A percentile compares a stretch with the other conserved stretches of the same genome.
These are phyloP conservation scores for Auricularia sp. DNA, from an alignment of 768 basidiomycete genomes.

Conservation along the genomic window DNA sequence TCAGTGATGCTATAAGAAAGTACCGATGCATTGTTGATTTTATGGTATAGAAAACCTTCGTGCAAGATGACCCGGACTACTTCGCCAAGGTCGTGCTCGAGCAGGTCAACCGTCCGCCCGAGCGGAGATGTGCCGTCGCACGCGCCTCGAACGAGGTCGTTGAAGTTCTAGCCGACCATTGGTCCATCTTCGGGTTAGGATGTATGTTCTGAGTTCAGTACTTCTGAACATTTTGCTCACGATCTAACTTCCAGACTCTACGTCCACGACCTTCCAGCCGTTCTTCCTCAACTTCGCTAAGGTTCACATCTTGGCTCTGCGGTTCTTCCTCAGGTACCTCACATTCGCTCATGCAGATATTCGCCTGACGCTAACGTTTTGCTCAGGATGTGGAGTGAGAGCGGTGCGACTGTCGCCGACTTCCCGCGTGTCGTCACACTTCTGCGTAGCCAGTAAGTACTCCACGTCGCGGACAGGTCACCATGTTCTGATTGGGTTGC, in stretches of 20 bases:
- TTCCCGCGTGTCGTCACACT: conserved; percentile 70
- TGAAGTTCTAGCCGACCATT: conserved; percentile 73
- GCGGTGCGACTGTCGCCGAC: conserved; percentile 64
- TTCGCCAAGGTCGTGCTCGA: conserved; percentile 74
- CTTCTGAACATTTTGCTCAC: neutral
- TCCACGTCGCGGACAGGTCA: neutral
- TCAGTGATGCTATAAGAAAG: conserved; percentile 22
- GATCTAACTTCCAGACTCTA: conserved; percentile 43
- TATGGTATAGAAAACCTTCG: conserved; percentile 48
- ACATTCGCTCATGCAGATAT: neutral
- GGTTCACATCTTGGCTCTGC: conserved; percentile 69
- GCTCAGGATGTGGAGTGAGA: conserved; percentile 74
- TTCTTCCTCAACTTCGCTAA: conserved; percentile 79
- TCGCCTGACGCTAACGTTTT: neutral
- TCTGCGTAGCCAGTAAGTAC: conserved; percentile 69
- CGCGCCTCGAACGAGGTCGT: conserved; percentile 80
- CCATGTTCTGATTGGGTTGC: conserved; percentile 8
- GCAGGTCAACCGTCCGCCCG: conserved; percentile 61
- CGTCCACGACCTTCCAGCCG: conserved; percentile 72
- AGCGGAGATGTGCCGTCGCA: conserved; percentile 73
- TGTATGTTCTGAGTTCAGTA: conserved; percentile 38
- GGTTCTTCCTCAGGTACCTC: conserved; percentile 63
- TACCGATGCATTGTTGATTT: no score
- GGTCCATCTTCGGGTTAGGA: conserved; percentile 76
- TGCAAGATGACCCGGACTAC: conserved; percentile 54